These are phyloP conservation scores for Pterulicium gracile DNA, from an alignment of 1,284 basidiomycete genomes.

Conservation along the genomic window DNA sequence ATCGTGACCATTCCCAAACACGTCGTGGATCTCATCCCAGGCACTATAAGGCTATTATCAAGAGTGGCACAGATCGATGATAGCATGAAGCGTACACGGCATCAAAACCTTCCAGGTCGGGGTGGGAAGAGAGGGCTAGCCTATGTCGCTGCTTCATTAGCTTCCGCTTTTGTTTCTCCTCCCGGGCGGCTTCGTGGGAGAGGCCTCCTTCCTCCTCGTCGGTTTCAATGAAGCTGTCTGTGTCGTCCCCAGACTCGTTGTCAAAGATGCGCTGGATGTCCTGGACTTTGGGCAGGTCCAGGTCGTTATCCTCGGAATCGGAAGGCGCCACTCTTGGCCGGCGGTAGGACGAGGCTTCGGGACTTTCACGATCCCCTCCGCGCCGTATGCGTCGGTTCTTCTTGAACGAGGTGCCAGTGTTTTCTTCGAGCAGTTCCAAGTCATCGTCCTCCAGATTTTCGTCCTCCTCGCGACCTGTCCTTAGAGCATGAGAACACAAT, in stretches of 20 bases:
- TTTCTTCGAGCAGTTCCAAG: conserved; percentile 89
- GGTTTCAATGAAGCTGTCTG: conserved; percentile 89
- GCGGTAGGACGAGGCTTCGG: conserved; percentile 47
- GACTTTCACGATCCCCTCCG: conserved; percentile 59
- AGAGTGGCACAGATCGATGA: conserved; percentile 6
- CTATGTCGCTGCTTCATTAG: conserved; percentile 55
- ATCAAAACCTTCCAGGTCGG: conserved; percentile 80
- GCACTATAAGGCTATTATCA: conserved; percentile 43
- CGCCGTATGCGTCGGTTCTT: conserved; percentile 60
- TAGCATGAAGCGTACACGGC: conserved; percentile 51
- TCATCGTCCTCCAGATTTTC: conserved; percentile 93
- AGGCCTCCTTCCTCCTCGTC: conserved; percentile 76
- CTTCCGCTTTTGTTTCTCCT: conserved; percentile 56
- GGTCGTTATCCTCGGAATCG: conserved; percentile 57
- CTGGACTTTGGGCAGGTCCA: conserved; percentile 38
- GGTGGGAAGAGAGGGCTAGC: conserved; percentile 49
- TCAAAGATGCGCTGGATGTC: conserved; percentile 83
- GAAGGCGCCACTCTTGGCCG: conserved; percentile 29
- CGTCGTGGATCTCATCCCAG: conserved; percentile 94
- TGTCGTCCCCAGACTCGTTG: conserved; percentile 69
- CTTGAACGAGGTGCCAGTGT: conserved; percentile 71
- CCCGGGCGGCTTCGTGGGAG: conserved; percentile 65
- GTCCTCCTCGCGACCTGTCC: conserved; percentile 38
- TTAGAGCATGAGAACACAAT: conserved; percentile 10
- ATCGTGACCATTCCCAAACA: conserved; percentile 95